Conservation (phyloP, 1,284 basidiomycete genomes). For the Nidula niveotomentosa region DNA sequence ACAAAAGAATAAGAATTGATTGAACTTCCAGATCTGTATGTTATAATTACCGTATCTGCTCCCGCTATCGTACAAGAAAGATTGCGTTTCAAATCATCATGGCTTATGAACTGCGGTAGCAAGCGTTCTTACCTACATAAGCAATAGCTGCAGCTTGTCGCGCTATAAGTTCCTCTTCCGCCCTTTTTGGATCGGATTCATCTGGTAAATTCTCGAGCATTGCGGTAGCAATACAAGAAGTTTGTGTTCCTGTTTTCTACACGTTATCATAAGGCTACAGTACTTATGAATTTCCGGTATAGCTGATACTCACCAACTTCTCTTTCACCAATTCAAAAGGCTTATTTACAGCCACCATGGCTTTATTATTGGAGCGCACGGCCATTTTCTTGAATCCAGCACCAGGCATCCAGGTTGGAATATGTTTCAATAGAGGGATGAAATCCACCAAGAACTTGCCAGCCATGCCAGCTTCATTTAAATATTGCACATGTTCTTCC, state of each 20-base stretch:
- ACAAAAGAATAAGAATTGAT: neutral
- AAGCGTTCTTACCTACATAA: conserved; percentile 7
- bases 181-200: neutral
- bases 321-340: neutral
- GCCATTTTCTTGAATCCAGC: conserved; percentile 9
- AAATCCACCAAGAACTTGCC: no score
- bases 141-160: conserved; percentile 3
- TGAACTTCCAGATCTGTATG: neutral
- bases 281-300: neutral
- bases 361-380: neutral
- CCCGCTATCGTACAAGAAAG: conserved; percentile 1
- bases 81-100: no score
- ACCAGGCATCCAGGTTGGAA: conserved; percentile 19
- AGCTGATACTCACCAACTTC: neutral
- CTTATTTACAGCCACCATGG: neutral
- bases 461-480: no score
- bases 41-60: conserved; percentile 7
- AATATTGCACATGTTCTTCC: no score
- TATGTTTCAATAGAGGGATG: no score
- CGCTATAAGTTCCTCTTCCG: conserved; percentile 2
- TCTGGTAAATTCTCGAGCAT: conserved; percentile 7
- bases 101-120: neutral
- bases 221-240: neutral
- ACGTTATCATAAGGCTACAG: neutral
- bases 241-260: neutral